Conservation (phyloP, 1,284 basidiomycete species). For the Cutaneotrichosporon dermatis region DNA sequence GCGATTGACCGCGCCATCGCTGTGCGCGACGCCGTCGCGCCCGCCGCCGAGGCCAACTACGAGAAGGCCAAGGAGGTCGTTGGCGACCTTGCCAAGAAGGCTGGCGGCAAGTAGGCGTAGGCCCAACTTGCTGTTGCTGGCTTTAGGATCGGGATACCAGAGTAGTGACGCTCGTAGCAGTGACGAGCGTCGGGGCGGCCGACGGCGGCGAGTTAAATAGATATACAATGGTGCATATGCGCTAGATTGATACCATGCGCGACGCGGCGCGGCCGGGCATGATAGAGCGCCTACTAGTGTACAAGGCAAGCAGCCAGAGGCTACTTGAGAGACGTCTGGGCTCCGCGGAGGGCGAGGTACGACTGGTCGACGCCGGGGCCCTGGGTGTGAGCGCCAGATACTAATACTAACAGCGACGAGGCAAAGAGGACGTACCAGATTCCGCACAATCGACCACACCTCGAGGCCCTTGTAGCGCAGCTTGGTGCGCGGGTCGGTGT, state of each 20-base stretch:
- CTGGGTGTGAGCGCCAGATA: conserved; percentile 14
- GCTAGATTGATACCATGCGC: conserved; percentile 1
- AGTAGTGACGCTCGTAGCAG: too few species aligned
- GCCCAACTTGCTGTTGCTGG: too few species aligned
- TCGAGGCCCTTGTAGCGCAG: conserved; percentile 49
- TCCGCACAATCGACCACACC: conserved; percentile 47
- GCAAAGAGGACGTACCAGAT: conserved; percentile 33
- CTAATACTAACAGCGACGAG: too few species aligned
- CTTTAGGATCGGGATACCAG: too few species aligned
- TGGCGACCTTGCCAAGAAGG: conserved; percentile 2
- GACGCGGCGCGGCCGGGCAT: background rate
- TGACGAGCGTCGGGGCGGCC: too few species aligned
- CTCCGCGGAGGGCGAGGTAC: conserved; percentile 44
- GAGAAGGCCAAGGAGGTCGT: conserved; percentile 27
- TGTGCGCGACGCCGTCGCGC: conserved; percentile 9
- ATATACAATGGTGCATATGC: conserved; percentile 5
- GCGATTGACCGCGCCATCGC: conserved; percentile 17
- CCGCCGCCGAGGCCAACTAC: conserved; percentile 16
- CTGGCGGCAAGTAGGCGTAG: conserved; percentile 1
- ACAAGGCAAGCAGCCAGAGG: background rate
- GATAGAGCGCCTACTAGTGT: background rate
- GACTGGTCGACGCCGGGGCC: conserved; percentile 48
- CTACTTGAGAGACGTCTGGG: conserved; percentile 46
- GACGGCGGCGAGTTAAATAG: too few species aligned
- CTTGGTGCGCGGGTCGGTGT: conserved; percentile 50